phyloP scores from a whole-genome alignment of 1,139 yeast species.

The Spathaspora sp. region DNA sequence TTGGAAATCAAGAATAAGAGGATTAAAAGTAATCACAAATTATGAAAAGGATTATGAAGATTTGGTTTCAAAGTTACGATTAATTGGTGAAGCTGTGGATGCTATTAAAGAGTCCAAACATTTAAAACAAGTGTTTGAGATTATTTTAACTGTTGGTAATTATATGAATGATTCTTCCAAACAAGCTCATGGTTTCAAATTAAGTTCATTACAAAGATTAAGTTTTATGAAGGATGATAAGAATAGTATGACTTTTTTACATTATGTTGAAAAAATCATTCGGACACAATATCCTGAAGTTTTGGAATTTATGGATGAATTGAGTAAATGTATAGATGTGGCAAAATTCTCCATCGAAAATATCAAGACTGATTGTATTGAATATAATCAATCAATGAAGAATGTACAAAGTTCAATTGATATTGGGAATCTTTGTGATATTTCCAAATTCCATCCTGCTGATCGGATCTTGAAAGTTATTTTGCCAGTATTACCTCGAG shows the following conservation, averaged over 20 bases:
- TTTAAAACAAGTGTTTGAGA: conserved; percentile 66
- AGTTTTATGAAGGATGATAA: conserved; percentile 77
- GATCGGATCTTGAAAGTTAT: conserved; percentile 66
- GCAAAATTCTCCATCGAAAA: conserved; percentile 70
- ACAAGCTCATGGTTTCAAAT: conserved; percentile 78
- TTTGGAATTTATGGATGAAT: conserved; percentile 57
- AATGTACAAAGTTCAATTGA: conserved; percentile 75
- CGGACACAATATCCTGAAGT: conserved; percentile 69
- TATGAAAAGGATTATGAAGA: conserved; percentile 76
- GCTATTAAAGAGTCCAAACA: conserved; percentile 57
- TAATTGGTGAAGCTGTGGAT: conserved; percentile 65
- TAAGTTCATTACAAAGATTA: conserved; percentile 70
- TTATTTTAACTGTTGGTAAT: conserved; percentile 79
- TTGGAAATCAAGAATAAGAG: conserved; percentile 79
- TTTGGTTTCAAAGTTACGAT: conserved; percentile 55
- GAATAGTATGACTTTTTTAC: conserved; percentile 75
- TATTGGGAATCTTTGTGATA: conserved; percentile 74
- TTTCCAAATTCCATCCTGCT: conserved; percentile 70
- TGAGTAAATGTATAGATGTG: conserved; percentile 57
- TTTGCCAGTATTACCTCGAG: conserved; percentile 64
- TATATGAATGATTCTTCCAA: conserved; percentile 79
- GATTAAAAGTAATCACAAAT: conserved; percentile 56
- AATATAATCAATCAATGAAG: conserved; percentile 54
- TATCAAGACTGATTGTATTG: conserved; percentile 59
- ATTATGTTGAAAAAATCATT: conserved; percentile 73